Percentiles rank a stretch among this genome's conserved stretches.
Evolutionary conservation across 2,329 filamentous ascomycete genomes (phyloP).

Genomic region (Madurella mycetomatis): DNA sequence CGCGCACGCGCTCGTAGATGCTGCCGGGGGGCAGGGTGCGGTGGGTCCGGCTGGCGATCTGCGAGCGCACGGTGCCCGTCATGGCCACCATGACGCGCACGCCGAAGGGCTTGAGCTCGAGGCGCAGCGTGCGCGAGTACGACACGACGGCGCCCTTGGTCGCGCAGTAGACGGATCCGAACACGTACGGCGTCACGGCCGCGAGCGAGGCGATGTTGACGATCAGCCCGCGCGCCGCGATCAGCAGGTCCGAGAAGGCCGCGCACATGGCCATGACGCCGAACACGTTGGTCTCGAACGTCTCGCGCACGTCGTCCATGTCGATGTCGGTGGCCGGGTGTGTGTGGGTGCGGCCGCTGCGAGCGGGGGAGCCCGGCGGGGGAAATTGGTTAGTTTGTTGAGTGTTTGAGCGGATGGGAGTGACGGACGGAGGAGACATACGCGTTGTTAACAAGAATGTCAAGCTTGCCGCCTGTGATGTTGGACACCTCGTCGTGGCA

Average conservation of each 20-base stretch:
- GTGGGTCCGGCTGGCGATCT: constrained; percentile 42
- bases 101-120: constrained; percentile 50
- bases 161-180: constrained; percentile 51
- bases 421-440: constrained; percentile 28
- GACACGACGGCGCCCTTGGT: constrained; percentile 50
- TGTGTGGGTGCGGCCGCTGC: constrained; percentile 48
- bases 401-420: not conserved
- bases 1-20: constrained; percentile 43
- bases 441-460: constrained; percentile 59
- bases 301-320: constrained; percentile 48
- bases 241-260: constrained; percentile 46
- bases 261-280: constrained; percentile 53
- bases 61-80: constrained; percentile 50
- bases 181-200: constrained; percentile 48
- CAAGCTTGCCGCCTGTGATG: constrained; percentile 49
- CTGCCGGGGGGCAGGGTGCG: constrained; percentile 42
- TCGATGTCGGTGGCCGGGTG: constrained; percentile 50
- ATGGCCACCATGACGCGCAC: constrained; percentile 56
- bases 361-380: not conserved
- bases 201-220: constrained; percentile 53
- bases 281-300: constrained; percentile 56
- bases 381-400: not conserved
- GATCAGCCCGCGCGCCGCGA: constrained; percentile 47
- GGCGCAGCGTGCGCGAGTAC: constrained; percentile 50
- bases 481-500: constrained; percentile 44